These are phyloP conservation scores for Colletotrichum tamarilloi DNA, from an alignment of 2,329 filamentous ascomycete genomes.

Conservation along the genomic window DNA sequence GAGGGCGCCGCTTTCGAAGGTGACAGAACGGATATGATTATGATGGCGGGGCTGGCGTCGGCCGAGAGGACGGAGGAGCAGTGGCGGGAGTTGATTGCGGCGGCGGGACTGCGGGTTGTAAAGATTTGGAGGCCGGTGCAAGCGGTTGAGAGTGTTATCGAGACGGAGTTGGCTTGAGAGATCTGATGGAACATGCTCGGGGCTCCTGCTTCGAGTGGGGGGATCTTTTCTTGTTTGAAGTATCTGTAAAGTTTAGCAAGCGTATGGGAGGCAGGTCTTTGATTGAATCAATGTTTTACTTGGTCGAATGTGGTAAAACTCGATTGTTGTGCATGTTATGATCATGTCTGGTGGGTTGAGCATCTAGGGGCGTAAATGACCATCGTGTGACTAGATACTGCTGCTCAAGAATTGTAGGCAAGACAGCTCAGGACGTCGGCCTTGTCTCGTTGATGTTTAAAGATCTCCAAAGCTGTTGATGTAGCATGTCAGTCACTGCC, in stretches of 20 bases:
- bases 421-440: background rate
- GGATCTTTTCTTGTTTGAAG: background rate
- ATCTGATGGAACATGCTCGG: too few relatives aligned
- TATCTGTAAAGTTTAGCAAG: background rate
- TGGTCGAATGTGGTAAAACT: background rate
- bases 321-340: background rate
- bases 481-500: background rate
- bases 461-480: background rate
- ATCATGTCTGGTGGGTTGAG: background rate
- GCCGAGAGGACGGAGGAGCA: constrained; percentile 47
- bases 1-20: constrained; percentile 41
- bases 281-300: background rate
- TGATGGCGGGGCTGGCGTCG: constrained; percentile 46
- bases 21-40: constrained; percentile 47
- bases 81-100: constrained; percentile 42
- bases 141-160: constrained; percentile 44
- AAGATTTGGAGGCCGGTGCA: constrained; percentile 45
- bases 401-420: background rate
- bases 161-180: constrained; percentile 38
- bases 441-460: background rate
- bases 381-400: background rate
- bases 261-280: background rate
- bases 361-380: background rate
- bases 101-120: constrained; percentile 41
- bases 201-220: background rate